Conservation (phyloP, 768 basidiomycete genomes). For the Mycena belliarum region DNA sequence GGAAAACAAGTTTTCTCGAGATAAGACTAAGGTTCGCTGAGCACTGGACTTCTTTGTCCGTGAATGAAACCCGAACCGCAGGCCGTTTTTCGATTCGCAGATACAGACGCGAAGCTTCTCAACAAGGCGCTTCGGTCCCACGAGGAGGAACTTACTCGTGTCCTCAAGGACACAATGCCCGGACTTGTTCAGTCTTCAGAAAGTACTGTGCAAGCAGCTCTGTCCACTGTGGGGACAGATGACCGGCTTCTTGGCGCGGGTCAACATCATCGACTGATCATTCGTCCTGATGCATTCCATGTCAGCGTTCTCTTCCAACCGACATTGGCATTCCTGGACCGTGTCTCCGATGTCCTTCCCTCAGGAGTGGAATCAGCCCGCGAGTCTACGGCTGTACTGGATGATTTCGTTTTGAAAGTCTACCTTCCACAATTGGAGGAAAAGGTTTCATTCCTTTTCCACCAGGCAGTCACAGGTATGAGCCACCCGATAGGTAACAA, state of each 20-base stretch:
- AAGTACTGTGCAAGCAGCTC: constrained; percentile 59
- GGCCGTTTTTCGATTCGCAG: constrained; percentile 89
- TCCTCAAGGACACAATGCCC: constrained; percentile 89
- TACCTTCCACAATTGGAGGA: constrained; percentile 96
- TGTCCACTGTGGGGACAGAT: constrained; percentile 65
- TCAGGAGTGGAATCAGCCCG: constrained; percentile 65
- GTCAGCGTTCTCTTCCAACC: constrained; percentile 94
- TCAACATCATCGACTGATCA: constrained; percentile 82
- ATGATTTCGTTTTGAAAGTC: constrained; percentile 90
- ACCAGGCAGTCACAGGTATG: constrained; percentile 78
- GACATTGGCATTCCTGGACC: constrained; percentile 80
- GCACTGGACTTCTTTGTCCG: not conserved
- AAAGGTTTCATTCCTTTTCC: constrained; percentile 85
- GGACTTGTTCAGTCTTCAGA: constrained; percentile 81
- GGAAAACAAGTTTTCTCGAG: constrained; percentile 76
- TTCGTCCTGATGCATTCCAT: constrained; percentile 92
- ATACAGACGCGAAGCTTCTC: constrained; percentile 78
- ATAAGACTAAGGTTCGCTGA: constrained; percentile 70
- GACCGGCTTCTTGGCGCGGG: constrained; percentile 71
- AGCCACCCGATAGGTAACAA: not conserved
- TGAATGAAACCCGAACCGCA: constrained; percentile 30
- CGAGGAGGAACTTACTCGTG: constrained; percentile 82
- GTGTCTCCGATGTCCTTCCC: constrained; percentile 71
- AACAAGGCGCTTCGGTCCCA: constrained; percentile 68
- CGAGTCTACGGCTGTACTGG: constrained; percentile 72